Conservation (phyloP, 2,329 filamentous ascomycete species). For the Cytospora leucostoma region DNA sequence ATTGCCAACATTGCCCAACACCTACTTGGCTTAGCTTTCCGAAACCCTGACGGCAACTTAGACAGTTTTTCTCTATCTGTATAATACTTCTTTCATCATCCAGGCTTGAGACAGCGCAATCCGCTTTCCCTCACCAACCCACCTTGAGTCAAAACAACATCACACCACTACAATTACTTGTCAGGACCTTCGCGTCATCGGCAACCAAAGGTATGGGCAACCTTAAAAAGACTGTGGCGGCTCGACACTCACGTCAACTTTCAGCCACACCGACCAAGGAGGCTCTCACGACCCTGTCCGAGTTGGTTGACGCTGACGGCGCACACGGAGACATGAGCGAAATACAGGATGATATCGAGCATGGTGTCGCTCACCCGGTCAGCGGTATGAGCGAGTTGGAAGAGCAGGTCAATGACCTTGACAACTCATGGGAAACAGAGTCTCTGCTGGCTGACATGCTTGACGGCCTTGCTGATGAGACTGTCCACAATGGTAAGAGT, state of each 20-base stretch:
- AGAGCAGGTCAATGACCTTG: conserved; percentile 52
- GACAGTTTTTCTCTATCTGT: neutral
- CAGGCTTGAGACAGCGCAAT: neutral
- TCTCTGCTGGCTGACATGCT: conserved; percentile 65
- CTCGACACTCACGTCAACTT: conserved; percentile 2
- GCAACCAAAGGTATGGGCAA: conserved; percentile 7
- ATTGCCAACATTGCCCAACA: neutral
- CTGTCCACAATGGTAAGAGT: conserved; percentile 48
- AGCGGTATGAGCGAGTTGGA: conserved; percentile 45
- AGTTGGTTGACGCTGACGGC: conserved; percentile 25
- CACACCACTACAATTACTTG: neutral
- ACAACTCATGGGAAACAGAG: conserved; percentile 63
- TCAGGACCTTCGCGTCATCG: neutral
- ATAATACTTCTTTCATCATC: neutral
- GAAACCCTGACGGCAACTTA: neutral
- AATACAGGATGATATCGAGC: conserved; percentile 28
- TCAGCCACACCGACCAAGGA: conserved; percentile 11
- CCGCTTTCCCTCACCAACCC: neutral
- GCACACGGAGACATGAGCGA: conserved; percentile 17
- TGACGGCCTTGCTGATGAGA: conserved; percentile 57
- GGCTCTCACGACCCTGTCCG: conserved; percentile 17
- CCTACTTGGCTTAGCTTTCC: neutral
- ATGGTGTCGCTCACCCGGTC: conserved; percentile 29
- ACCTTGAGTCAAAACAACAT: neutral
- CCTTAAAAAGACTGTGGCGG: conserved; percentile 5